Evolutionary conservation across 2,329 filamentous ascomycete species (phyloP).

Genomic region (Cladophialophora carrionii): DNA sequence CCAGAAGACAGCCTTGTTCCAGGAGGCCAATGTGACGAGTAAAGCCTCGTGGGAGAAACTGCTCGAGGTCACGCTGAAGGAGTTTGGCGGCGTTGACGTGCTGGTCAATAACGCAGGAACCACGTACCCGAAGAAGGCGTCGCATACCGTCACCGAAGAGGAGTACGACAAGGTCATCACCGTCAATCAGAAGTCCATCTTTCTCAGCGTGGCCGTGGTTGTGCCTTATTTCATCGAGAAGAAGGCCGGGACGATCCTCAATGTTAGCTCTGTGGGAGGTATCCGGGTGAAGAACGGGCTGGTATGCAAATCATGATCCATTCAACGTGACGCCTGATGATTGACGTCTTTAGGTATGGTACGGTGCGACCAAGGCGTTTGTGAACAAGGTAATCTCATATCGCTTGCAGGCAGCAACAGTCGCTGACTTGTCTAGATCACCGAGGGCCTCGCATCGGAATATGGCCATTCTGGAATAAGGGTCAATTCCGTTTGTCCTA

Average conservation of each 20-base stretch:
- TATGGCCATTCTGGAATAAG: conserved; percentile 26
- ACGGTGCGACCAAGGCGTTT: conserved; percentile 34
- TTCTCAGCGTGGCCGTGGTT: conserved; percentile 40
- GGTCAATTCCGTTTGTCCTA: conserved; percentile 26
- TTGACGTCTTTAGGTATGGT: conserved; percentile 22
- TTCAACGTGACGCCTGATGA: not conserved
- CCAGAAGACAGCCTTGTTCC: conserved; percentile 37
- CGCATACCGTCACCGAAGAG: conserved; percentile 38
- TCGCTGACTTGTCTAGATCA: conserved; percentile 11
- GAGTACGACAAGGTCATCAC: conserved; percentile 43
- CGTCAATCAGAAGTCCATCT: conserved; percentile 43
- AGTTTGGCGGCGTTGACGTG: conserved; percentile 78
- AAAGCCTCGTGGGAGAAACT: conserved; percentile 39
- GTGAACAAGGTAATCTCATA: conserved; percentile 21
- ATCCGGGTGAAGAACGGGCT: conserved; percentile 30
- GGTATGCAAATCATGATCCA: conserved; percentile 6
- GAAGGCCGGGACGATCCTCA: conserved; percentile 31
- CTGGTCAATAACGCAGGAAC: conserved; percentile 84
- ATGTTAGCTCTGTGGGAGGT: conserved; percentile 33
- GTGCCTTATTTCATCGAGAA: conserved; percentile 41
- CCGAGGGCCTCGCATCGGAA: conserved; percentile 27
- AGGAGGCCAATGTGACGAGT: conserved; percentile 38
- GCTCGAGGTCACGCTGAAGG: conserved; percentile 35
- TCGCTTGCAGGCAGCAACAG: too few species aligned
- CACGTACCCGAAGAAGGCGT: conserved; percentile 39